phyloP scores from a whole-genome alignment of 805 yeast genomes.

The Yarrowia osloensis region DNA sequence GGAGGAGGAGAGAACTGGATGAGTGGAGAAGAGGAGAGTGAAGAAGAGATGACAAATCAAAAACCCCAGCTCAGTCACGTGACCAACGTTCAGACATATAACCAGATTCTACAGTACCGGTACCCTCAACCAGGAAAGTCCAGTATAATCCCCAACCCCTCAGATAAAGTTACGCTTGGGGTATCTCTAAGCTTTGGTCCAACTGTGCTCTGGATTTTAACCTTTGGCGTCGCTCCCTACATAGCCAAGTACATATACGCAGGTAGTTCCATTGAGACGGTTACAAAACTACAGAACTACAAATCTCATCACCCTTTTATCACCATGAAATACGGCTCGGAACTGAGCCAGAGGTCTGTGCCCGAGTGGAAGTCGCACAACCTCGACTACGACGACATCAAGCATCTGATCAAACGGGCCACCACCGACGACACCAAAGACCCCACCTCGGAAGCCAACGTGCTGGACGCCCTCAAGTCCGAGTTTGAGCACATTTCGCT shows the following conservation, averaged over 20 bases:
- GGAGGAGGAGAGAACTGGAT: no score
- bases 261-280: not conserved
- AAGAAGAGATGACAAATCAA: no score
- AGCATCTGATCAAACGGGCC: slow-evolving; percentile 60
- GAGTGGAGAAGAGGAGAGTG: no score
- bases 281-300: not conserved
- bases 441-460: slow-evolving; percentile 33
- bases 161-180: slow-evolving; percentile 16
- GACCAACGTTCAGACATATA: no score
- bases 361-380: slow-evolving; percentile 88
- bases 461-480: slow-evolving; percentile 52
- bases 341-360: slow-evolving; percentile 70
- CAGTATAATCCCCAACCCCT: no score
- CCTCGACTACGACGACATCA: slow-evolving; percentile 78
- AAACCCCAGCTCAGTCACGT: no score
- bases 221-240: not conserved
- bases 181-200: not conserved
- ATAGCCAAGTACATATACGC: not conserved
- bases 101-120: no score
- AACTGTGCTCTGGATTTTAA: not conserved
- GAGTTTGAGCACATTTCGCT: slow-evolving; percentile 62
- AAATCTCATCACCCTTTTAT: not conserved
- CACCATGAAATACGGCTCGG: slow-evolving; percentile 83
- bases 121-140: no score
- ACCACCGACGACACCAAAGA: slow-evolving; percentile 44